Evolutionary conservation across 2,329 filamentous ascomycete genomes (phyloP).

Genomic region (Neopestalotiopsis sp.): DNA sequence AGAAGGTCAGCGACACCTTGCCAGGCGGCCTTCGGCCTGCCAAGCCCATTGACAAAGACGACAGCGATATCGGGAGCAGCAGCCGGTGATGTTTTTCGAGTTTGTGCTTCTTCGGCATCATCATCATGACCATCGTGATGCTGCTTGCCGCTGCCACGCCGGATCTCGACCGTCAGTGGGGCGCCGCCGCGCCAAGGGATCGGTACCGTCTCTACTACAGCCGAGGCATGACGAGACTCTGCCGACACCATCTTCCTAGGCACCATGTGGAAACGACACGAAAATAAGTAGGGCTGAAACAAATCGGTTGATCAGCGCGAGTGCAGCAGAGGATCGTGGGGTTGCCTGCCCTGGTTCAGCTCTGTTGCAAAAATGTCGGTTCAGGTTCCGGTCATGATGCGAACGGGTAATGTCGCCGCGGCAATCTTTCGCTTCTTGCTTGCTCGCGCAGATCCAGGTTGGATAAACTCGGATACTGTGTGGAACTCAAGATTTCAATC

Average conservation of each 20-base stretch:
- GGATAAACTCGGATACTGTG: too few species aligned
- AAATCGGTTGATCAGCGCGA: too few species aligned
- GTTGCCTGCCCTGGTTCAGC: too few species aligned
- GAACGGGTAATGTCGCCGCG: too few species aligned
- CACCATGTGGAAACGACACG: not conserved
- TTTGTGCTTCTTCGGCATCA: not conserved
- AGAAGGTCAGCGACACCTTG: not conserved
- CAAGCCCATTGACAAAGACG: constrained; percentile 14
- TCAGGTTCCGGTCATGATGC: too few species aligned
- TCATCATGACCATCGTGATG: not conserved
- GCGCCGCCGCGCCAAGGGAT: constrained; percentile 11
- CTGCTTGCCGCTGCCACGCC: not conserved
- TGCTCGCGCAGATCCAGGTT: too few species aligned
- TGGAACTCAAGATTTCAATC: too few species aligned
- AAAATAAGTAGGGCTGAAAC: not conserved
- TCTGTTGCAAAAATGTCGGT: too few species aligned
- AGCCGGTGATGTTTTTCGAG: too few species aligned
- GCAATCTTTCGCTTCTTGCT: too few species aligned
- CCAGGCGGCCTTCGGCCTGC: not conserved
- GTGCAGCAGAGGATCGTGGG: too few species aligned
- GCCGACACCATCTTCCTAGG: not conserved
- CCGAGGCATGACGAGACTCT: not conserved
- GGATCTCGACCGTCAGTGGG: constrained; percentile 5
- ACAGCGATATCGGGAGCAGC: not conserved
- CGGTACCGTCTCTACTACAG: not conserved